A percentile compares a stretch with the other conserved stretches of the same genome.
These are phyloP conservation scores for Phytophthora rubi DNA, from an alignment of 352 stramenopile genomes.

Conservation along the genomic window DNA sequence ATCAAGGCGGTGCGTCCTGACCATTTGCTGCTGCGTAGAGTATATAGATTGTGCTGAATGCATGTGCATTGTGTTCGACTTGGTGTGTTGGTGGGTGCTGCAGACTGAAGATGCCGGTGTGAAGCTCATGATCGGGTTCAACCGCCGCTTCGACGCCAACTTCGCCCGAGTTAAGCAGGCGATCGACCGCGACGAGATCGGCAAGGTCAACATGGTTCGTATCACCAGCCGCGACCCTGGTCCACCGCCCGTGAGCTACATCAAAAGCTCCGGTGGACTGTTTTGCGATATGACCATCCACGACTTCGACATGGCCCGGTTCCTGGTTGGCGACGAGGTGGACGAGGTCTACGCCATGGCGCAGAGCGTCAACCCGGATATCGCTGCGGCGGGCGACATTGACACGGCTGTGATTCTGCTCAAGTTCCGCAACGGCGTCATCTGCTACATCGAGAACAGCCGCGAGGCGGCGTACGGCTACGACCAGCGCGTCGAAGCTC, in stretches of 20 bases:
- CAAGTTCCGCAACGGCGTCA: slow-evolving; percentile 90
- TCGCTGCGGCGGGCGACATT: slow-evolving; percentile 84
- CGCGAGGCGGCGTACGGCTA: slow-evolving; percentile 94
- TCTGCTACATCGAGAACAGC: slow-evolving; percentile 95
- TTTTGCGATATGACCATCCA: slow-evolving; percentile 97
- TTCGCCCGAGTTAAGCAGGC: slow-evolving; percentile 89
- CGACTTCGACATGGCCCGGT: slow-evolving; percentile 95
- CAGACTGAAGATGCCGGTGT: slow-evolving; percentile 60
- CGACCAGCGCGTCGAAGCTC: slow-evolving; percentile 94
- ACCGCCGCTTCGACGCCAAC: slow-evolving; percentile 95
- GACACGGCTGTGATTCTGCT: slow-evolving; percentile 93
- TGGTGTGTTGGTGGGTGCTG: background rate
- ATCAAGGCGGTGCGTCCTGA: slow-evolving; percentile 47
- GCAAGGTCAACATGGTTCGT: slow-evolving; percentile 86
- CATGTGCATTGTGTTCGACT: background rate
- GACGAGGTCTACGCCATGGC: slow-evolving; percentile 78
- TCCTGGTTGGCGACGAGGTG: slow-evolving; percentile 87
- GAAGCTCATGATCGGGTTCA: slow-evolving; percentile 96
- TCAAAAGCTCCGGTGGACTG: slow-evolving; percentile 85
- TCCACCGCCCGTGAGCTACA: slow-evolving; percentile 52
- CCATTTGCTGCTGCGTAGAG: background rate
- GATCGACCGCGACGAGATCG: slow-evolving; percentile 89
- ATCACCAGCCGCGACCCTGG: slow-evolving; percentile 72
- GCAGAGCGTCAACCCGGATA: slow-evolving; percentile 57
- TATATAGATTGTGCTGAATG: background rate